These are phyloP conservation scores for Plasmodium relictum DNA, from an alignment of 169 alveolate species.

Conservation along the genomic window DNA sequence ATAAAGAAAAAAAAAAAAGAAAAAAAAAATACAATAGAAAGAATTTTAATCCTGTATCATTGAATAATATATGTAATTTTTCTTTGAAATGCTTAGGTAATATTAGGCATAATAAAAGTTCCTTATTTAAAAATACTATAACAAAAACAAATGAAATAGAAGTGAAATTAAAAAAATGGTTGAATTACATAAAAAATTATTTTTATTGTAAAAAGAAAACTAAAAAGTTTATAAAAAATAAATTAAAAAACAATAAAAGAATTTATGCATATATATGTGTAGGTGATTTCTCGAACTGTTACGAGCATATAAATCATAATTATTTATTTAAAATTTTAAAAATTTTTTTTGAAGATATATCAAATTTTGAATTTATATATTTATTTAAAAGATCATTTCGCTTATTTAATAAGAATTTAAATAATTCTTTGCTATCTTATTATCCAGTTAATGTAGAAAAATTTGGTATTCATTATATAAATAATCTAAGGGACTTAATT, in stretches of 20 bases:
- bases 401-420: constrained; percentile 31
- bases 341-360: constrained; percentile 28
- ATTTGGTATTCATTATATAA: constrained; percentile 45
- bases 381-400: constrained; percentile 76
- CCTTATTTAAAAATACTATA: constrained; percentile 62
- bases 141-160: constrained; percentile 63
- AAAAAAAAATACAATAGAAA: constrained; percentile 59
- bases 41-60: constrained; percentile 61
- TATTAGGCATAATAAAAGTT: constrained; percentile 37
- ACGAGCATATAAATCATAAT: constrained; percentile 74
- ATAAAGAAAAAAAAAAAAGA: constrained; percentile 26
- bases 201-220: constrained; percentile 46
- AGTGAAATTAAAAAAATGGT: constrained; percentile 54
- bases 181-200: constrained; percentile 38
- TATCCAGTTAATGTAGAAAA: constrained; percentile 68
- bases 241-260: constrained; percentile 51
- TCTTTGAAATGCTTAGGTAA: constrained; percentile 57
- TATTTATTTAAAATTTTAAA: constrained; percentile 63
- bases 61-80: constrained; percentile 61
- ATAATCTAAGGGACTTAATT: constrained; percentile 44
- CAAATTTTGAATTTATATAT: constrained; percentile 75
- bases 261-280: constrained; percentile 74
- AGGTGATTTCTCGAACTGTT: constrained; percentile 75
- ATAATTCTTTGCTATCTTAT: constrained; percentile 51
- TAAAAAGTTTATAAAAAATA: constrained; percentile 69